Base-by-base conservation (phyloP, 306 rosid species). In the Quercus rubra region DNA sequence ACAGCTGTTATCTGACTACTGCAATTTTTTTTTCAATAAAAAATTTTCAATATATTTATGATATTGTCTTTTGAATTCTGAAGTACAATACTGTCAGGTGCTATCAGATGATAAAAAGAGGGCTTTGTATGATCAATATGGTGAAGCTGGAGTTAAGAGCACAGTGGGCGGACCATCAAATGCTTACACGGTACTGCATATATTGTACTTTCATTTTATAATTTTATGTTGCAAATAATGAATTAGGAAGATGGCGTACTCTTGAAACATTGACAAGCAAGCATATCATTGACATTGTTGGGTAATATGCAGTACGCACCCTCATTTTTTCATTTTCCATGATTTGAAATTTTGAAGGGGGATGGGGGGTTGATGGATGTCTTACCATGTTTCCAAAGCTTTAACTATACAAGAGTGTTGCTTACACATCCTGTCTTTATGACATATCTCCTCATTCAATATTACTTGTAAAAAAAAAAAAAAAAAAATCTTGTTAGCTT, bases 91-190 rank as follows among this genome's bases (percentile, higher is more conserved):
- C 80, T 92, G 90, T 82, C 99, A 95, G 99, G 99, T 95, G 84
- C 90, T 95, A 89, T 92, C 99, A 91, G 99, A 92, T 85, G 99
- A 95, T 80, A 91, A 95, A 76, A 92, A 95, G 87, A 90, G 99
- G 84, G 91, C 99, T 78, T 79, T 92, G 78, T 95, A 95, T 86
- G 99, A 95, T 90, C 97, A 89, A 84, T 95, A 90, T 83, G 99
- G 99, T 2, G 99, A 95, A 88, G 97, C 97, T 55, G 99, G 98
- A 71, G 92, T 95, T 80, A 95, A 90, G 86, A 91, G 98, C 80
- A 57, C 94, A 33, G 89, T 92, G 18, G 99, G 98, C 74, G 99
- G 97, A 78, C 81, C 82, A 59, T 88, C 99, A 83, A 91, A 85
- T 83, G 91, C 94, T 78, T 92, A 95, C 80, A 83, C 98, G 97